phyloP scores from a whole-genome alignment of 164 flowering plant species.

The Kalanchoe fedtschenkoi region DNA sequence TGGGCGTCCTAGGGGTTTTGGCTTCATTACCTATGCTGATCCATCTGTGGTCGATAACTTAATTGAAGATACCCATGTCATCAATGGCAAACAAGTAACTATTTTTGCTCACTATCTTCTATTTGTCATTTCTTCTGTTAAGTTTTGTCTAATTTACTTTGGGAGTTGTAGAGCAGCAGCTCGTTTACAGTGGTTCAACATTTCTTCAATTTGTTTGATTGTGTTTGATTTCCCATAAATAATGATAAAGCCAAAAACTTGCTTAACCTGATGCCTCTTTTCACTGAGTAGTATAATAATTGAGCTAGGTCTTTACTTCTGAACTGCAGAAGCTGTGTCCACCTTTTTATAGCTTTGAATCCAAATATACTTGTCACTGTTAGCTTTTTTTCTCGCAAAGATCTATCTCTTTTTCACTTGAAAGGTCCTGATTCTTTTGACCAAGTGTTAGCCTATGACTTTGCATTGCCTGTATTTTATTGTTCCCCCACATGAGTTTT shows the following conservation, averaged over 20 bases:
- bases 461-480: too few relatives aligned
- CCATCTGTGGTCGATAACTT: slow-evolving; percentile 58
- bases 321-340: background rate
- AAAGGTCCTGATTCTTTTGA: background rate
- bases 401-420: background rate
- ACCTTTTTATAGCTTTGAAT: background rate
- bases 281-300: too few relatives aligned
- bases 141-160: slow-evolving; percentile 14
- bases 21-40: slow-evolving; percentile 61
- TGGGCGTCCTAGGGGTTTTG: slow-evolving; percentile 63
- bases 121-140: background rate
- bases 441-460: background rate
- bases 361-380: too few relatives aligned
- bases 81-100: slow-evolving; percentile 48
- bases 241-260: too few relatives aligned
- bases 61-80: slow-evolving; percentile 45
- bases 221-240: too few relatives aligned
- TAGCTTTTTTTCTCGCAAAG: background rate
- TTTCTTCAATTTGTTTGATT: too few relatives aligned
- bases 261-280: too few relatives aligned
- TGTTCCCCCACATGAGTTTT: too few relatives aligned
- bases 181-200: too few relatives aligned
- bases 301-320: too few relatives aligned
- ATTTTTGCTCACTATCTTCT: slow-evolving; percentile 10
- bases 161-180: background rate